Percentiles rank a stretch among this genome's conserved stretches.
These are phyloP conservation scores for Ceratobasidium sp. DNA, from an alignment of 1,284 basidiomycete genomes.

Conservation along the genomic window DNA sequence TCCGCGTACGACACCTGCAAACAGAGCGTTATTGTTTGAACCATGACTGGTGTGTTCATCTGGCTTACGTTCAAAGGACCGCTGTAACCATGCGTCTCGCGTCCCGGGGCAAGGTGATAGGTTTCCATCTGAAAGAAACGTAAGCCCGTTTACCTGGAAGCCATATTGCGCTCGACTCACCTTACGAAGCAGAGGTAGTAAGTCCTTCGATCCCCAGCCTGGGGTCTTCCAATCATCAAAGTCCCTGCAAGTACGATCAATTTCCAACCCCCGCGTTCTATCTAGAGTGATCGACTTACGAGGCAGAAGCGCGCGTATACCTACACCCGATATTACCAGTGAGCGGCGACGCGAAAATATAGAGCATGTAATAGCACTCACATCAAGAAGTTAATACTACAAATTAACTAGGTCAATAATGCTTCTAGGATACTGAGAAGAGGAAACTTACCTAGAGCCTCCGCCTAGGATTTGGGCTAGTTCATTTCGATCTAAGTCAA, in stretches of 20 bases:
- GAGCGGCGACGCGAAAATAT: too few species aligned
- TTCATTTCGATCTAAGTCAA: not conserved
- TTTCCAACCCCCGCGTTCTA: too few species aligned
- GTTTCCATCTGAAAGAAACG: slow-evolving; percentile 17
- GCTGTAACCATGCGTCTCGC: slow-evolving; percentile 33
- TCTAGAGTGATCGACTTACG: slow-evolving; percentile 7
- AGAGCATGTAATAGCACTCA: not conserved
- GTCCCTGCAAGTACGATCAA: slow-evolving; percentile 18
- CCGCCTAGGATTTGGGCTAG: slow-evolving; percentile 29
- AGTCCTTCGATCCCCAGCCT: slow-evolving; percentile 30
- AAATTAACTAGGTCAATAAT: not conserved
- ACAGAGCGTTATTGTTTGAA: not conserved
- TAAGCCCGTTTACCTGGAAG: too few species aligned
- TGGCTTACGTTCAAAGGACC: slow-evolving; percentile 24
- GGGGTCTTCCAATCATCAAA: slow-evolving; percentile 42
- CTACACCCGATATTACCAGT: not conserved
- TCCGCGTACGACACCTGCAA: slow-evolving; percentile 32
- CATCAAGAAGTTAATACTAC: slow-evolving; percentile 41
- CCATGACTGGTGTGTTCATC: not conserved
- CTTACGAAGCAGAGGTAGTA: slow-evolving; percentile 33
- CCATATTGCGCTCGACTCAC: not conserved
- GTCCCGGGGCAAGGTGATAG: slow-evolving; percentile 12
- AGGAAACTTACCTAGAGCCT: slow-evolving; percentile 36
- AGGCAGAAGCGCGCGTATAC: slow-evolving; percentile 27
- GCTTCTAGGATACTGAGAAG: too few species aligned